These are phyloP conservation scores for Ramularia collo-cygni DNA, from an alignment of 2,329 filamentous ascomycete species.

Conservation along the genomic window DNA sequence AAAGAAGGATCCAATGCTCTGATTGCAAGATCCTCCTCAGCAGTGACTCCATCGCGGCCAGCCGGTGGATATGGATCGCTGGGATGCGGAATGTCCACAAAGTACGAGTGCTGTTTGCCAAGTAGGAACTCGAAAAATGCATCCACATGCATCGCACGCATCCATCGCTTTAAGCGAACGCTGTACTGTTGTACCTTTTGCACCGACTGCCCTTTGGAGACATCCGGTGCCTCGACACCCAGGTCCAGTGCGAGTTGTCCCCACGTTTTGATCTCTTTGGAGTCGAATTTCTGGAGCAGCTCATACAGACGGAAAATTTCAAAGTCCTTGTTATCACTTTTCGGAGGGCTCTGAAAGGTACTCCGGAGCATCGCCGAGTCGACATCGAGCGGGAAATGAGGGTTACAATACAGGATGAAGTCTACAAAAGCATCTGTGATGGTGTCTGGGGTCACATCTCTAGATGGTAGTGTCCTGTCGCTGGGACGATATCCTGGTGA, in stretches of 20 bases:
- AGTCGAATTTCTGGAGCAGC: slow-evolving; percentile 70
- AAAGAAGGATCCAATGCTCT: slow-evolving; percentile 74
- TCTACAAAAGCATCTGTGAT: slow-evolving; percentile 76
- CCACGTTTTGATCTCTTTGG: slow-evolving; percentile 87
- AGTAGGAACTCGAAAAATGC: slow-evolving; percentile 89
- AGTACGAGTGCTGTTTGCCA: slow-evolving; percentile 71
- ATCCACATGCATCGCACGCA: slow-evolving; percentile 93
- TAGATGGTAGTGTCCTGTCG: slow-evolving; percentile 57
- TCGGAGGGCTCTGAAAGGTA: slow-evolving; percentile 71
- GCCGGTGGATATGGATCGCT: slow-evolving; percentile 56
- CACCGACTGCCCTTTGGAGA: slow-evolving; percentile 68
- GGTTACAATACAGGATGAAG: slow-evolving; percentile 90
- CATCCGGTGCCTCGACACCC: slow-evolving; percentile 79
- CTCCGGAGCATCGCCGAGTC: slow-evolving; percentile 67
- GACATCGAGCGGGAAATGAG: slow-evolving; percentile 61
- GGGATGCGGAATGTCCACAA: slow-evolving; percentile 63
- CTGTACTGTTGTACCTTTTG: slow-evolving; percentile 96
- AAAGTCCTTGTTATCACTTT: slow-evolving; percentile 82
- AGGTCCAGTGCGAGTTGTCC: slow-evolving; percentile 76
- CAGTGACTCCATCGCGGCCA: slow-evolving; percentile 70
- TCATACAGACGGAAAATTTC: slow-evolving; percentile 70
- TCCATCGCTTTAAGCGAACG: slow-evolving; percentile 88
- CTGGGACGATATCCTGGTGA: slow-evolving; percentile 30
- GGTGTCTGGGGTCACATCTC: slow-evolving; percentile 59
- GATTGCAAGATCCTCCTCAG: slow-evolving; percentile 84